Evolutionary conservation across 2,329 filamentous ascomycete species (phyloP).

Genomic region (Fusarium fracticaudum): DNA sequence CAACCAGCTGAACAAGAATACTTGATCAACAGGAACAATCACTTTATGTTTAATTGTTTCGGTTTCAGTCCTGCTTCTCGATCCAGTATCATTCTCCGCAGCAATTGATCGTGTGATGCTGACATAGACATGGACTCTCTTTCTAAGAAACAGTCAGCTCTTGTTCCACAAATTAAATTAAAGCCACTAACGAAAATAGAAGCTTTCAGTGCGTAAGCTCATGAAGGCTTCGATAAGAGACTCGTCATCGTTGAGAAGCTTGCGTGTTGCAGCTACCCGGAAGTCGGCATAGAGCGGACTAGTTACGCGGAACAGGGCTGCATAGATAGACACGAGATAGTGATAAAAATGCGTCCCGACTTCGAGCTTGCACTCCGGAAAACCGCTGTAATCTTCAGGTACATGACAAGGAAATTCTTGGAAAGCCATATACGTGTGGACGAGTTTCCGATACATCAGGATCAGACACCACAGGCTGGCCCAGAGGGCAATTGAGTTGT

Average conservation of each 20-base stretch:
- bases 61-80: conserved; percentile 40
- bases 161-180: background rate
- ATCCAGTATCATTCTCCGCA: conserved; percentile 43
- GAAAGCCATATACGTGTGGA: conserved; percentile 43
- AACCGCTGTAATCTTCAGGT: conserved; percentile 43
- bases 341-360: conserved; percentile 44
- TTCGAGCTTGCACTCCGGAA: conserved; percentile 43
- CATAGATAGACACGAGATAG: conserved; percentile 44
- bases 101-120: conserved; percentile 40
- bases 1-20: background rate
- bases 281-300: conserved; percentile 43
- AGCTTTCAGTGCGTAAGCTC: conserved; percentile 43
- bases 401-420: conserved; percentile 44
- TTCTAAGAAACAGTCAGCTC: conserved; percentile 32
- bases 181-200: conserved; percentile 41
- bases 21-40: background rate
- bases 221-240: conserved; percentile 39
- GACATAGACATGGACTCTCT: conserved; percentile 43
- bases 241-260: conserved; percentile 38
- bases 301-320: conserved; percentile 41
- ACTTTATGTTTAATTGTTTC: conserved; percentile 14
- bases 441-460: conserved; percentile 44
- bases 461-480: conserved; percentile 44
- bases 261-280: conserved; percentile 34
- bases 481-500: conserved; percentile 42